Percentiles rank a stretch among this genome's conserved stretches.
Evolutionary conservation across 2,329 filamentous ascomycete species (phyloP).

Genomic region (Curvularia sp.): DNA sequence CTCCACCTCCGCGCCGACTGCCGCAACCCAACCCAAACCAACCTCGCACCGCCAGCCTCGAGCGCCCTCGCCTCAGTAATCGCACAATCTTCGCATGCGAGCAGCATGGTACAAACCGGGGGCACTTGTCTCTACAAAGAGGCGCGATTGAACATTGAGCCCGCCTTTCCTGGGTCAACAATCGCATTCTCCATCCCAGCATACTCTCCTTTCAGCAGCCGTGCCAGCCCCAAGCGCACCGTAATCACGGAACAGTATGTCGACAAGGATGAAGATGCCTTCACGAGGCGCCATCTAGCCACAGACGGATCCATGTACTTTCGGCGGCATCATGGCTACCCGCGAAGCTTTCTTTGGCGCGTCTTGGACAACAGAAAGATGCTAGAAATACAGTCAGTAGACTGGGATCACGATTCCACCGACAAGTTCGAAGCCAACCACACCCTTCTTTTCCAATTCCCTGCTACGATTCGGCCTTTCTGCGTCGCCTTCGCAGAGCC

Average conservation of each 20-base stretch:
- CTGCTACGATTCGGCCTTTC: constrained; percentile 72
- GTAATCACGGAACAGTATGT: constrained; percentile 50
- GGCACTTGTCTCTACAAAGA: constrained; percentile 80
- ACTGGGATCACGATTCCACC: constrained; percentile 74
- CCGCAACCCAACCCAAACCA: constrained; percentile 24
- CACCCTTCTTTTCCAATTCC: constrained; percentile 79
- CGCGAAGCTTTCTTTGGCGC: constrained; percentile 89
- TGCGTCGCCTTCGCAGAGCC: constrained; percentile 86
- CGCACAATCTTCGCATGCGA: constrained; percentile 60
- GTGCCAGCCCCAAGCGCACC: constrained; percentile 43
- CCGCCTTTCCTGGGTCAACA: constrained; percentile 70
- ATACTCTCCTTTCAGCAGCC: constrained; percentile 43
- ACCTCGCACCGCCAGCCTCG: constrained; percentile 23
- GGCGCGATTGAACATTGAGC: constrained; percentile 83
- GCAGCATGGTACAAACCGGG: constrained; percentile 70
- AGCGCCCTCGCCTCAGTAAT: constrained; percentile 7
- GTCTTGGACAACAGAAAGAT: constrained; percentile 80
- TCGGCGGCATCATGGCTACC: constrained; percentile 75
- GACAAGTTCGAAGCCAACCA: constrained; percentile 72
- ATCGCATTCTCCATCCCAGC: constrained; percentile 65
- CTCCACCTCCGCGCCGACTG: constrained; percentile 32
- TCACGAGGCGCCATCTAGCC: constrained; percentile 76
- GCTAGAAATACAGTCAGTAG: constrained; percentile 82
- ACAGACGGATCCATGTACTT: constrained; percentile 82
- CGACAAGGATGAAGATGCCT: constrained; percentile 73